Conservation (phyloP, 768 basidiomycete species). For the Mrakia gelida region DNA sequence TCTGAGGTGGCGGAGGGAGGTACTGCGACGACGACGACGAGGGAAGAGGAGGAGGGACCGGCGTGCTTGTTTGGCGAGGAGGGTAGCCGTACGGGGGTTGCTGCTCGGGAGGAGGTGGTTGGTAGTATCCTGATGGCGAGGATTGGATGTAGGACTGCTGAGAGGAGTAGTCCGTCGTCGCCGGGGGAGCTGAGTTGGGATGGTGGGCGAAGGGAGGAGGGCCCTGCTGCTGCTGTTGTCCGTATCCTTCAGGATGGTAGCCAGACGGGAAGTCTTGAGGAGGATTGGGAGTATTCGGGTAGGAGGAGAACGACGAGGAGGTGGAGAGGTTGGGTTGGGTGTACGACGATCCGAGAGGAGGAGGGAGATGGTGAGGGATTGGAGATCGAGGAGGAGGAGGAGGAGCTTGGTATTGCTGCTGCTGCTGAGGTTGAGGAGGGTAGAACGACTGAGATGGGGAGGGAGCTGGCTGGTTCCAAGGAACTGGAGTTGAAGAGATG, state of each 20-base stretch:
- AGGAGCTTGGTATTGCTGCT: not conserved
- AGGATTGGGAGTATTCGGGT: not conserved
- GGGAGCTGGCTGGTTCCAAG: not conserved
- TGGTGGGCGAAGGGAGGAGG: conserved; percentile 17
- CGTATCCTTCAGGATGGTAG: conserved; percentile 14
- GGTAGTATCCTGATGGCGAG: not conserved
- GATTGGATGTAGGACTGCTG: not conserved
- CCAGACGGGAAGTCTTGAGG: not conserved
- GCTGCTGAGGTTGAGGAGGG: conserved; percentile 1
- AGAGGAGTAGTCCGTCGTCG: not conserved
- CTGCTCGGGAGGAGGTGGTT: not conserved
- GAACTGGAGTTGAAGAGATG: not conserved
- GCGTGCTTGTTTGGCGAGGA: not conserved
- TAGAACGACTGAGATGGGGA: not conserved
- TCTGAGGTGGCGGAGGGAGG: not conserved
- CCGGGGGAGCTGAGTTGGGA: conserved; percentile 12
- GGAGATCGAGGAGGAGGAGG: not conserved
- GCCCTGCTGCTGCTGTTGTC: not conserved
- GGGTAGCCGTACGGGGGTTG: conserved; percentile 1
- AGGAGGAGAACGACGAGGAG: not conserved
- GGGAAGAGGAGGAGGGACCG: not conserved
- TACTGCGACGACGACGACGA: not conserved
- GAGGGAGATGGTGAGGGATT: conserved; percentile 1
- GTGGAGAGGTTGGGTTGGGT: not conserved
- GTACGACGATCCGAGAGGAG: not conserved